Percentiles rank a stretch among this genome's conserved stretches.
These are phyloP conservation scores for Metarhizium anisopliae DNA, from an alignment of 2,329 filamentous ascomycete genomes.

Conservation along the genomic window DNA sequence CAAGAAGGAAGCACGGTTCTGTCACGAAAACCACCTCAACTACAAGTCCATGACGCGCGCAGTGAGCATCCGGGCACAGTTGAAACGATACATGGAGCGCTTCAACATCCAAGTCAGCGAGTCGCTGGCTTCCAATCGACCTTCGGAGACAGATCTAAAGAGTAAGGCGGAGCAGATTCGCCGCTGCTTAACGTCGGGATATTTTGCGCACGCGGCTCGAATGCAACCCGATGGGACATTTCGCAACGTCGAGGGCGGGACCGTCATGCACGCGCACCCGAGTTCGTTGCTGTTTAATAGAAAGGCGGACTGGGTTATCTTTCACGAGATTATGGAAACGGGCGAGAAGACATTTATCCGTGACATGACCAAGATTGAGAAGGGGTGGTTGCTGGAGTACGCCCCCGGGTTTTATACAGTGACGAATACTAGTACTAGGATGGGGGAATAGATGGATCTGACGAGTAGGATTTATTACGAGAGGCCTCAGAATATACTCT, in stretches of 20 bases:
- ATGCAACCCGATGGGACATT: constrained; percentile 94
- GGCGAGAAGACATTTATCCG: constrained; percentile 81
- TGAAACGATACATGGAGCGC: constrained; percentile 78
- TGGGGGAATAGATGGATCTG: not conserved
- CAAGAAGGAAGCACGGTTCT: constrained; percentile 77
- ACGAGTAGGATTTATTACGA: not conserved
- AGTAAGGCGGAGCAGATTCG: constrained; percentile 63
- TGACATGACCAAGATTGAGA: constrained; percentile 89
- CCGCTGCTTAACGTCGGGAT: constrained; percentile 79
- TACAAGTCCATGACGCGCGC: constrained; percentile 76
- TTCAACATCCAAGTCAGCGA: constrained; percentile 68
- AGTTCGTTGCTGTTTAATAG: constrained; percentile 92
- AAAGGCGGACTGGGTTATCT: constrained; percentile 94
- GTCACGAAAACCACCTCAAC: constrained; percentile 77
- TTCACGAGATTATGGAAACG: constrained; percentile 88
- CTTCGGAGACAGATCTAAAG: constrained; percentile 18
- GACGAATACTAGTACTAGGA: constrained; percentile 16
- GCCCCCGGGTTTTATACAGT: constrained; percentile 74
- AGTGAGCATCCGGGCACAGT: constrained; percentile 76
- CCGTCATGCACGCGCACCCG: constrained; percentile 77
- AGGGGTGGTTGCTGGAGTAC: constrained; percentile 84
- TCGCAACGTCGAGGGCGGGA: constrained; percentile 70
- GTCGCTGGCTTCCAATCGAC: constrained; percentile 32
- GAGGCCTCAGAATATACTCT: not conserved
- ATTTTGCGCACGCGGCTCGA: constrained; percentile 84